Evolutionary conservation across 108 stramenopile genomes (phyloP).

Genomic region (Cylindrotheca closterium): DNA sequence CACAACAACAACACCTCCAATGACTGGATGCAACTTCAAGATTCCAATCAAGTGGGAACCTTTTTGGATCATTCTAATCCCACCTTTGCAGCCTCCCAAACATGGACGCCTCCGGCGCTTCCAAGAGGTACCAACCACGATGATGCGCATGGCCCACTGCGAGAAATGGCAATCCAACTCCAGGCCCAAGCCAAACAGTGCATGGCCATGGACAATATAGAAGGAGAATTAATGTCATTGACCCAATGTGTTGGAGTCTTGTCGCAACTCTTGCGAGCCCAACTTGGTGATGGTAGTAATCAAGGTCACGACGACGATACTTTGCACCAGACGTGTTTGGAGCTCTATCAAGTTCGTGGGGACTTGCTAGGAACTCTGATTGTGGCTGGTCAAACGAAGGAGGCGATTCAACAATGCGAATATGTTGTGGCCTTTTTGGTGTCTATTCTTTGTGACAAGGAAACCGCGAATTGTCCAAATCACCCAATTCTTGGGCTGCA

Average conservation of each 20-base stretch:
- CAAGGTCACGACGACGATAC: background rate
- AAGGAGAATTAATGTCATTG: slow-evolving; percentile 18
- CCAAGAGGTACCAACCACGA: background rate
- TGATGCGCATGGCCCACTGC: background rate
- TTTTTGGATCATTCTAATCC: background rate
- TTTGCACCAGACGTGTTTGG: background rate
- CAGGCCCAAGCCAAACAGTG: slow-evolving; percentile 20
- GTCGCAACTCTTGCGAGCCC: background rate
- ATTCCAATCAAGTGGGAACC: background rate
- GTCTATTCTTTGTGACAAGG: background rate
- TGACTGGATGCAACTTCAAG: background rate
- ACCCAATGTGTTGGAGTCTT: background rate
- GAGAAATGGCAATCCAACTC: background rate
- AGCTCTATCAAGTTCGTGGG: slow-evolving; percentile 23
- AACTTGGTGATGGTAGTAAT: background rate
- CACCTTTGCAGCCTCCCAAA: background rate
- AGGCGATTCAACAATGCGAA: slow-evolving; percentile 27
- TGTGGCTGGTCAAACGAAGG: slow-evolving; percentile 14
- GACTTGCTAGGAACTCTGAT: slow-evolving; percentile 22
- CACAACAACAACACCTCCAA: background rate
- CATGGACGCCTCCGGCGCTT: background rate
- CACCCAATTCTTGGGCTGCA: slow-evolving; percentile 65
- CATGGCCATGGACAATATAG: slow-evolving; percentile 27
- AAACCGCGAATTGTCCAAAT: slow-evolving; percentile 18
- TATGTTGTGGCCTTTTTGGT: slow-evolving; percentile 43